A percentile compares a stretch with the other conserved stretches of the same genome.
These are phyloP conservation scores for Diplotaxis tenuifolia DNA, from an alignment of 345 rosid genomes.

Conservation along the genomic window DNA sequence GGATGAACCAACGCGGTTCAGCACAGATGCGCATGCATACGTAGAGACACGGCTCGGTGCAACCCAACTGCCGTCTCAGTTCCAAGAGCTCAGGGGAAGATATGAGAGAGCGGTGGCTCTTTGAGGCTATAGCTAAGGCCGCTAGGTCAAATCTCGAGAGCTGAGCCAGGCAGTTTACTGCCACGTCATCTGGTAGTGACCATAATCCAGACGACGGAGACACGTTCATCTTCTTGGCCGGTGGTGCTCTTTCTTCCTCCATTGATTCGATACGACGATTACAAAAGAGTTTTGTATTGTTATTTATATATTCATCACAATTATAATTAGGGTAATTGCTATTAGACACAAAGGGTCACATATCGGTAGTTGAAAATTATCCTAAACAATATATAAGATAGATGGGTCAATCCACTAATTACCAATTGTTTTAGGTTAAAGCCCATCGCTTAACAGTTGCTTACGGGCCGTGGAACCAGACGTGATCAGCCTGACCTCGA, in stretches of 20 bases:
- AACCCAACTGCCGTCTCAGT: background rate
- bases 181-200: conserved; percentile 54
- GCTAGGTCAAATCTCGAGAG: conserved; percentile 53
- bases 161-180: conserved; percentile 53
- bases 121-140: conserved; percentile 53
- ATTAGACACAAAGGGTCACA: too few relatives aligned
- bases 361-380: too few relatives aligned
- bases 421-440: too few relatives aligned
- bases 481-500: too few relatives aligned
- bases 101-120: conserved; percentile 33
- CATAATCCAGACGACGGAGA: background rate
- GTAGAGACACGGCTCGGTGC: background rate
- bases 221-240: background rate
- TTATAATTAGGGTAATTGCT: too few relatives aligned
- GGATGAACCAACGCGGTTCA: background rate
- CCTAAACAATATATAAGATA: too few relatives aligned
- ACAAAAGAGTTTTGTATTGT: too few relatives aligned
- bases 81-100: conserved; percentile 35
- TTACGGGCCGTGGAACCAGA: too few relatives aligned
- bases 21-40: background rate
- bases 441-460: too few relatives aligned
- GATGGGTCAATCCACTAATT: too few relatives aligned
- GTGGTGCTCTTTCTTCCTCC: background rate
- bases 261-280: too few relatives aligned
- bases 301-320: too few relatives aligned